Conservation (phyloP, 2,329 filamentous ascomycete species). For the Stromatinia cepivora region DNA sequence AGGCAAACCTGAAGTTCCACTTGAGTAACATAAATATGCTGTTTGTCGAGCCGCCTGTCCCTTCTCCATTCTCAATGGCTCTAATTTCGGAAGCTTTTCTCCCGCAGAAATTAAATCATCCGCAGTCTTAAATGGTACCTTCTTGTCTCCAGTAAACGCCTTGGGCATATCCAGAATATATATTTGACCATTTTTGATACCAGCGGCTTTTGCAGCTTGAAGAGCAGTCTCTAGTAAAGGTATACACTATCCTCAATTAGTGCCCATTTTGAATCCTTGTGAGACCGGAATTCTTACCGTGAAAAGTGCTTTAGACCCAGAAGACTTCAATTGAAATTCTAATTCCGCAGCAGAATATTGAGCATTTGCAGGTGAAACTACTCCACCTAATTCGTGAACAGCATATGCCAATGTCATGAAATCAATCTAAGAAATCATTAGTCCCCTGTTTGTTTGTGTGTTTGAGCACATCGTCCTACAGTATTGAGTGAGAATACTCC, state of each 20-base stretch:
- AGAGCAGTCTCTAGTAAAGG: conserved; percentile 63
- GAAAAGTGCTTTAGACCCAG: conserved; percentile 69
- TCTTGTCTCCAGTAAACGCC: conserved; percentile 49
- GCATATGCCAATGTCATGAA: conserved; percentile 72
- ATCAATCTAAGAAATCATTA: conserved; percentile 58
- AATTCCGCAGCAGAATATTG: conserved; percentile 81
- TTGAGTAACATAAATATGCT: conserved; percentile 75
- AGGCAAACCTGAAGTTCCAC: conserved; percentile 57
- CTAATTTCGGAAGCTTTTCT: conserved; percentile 51
- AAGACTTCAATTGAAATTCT: conserved; percentile 78
- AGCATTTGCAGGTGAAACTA: conserved; percentile 81
- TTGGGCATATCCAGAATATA: conserved; percentile 70
- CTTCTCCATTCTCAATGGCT: conserved; percentile 58
- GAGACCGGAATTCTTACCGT: conserved; percentile 63
- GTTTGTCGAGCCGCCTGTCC: conserved; percentile 68
- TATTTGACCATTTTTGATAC: conserved; percentile 69
- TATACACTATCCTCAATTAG: conserved; percentile 50
- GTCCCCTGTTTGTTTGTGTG: not conserved
- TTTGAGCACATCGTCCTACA: conserved; percentile 46
- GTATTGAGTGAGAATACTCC: conserved; percentile 79
- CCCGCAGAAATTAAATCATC: conserved; percentile 71
- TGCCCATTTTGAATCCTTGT: not conserved
- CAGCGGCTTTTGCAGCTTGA: conserved; percentile 67
- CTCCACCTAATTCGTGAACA: conserved; percentile 71
- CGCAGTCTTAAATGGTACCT: conserved; percentile 64